A percentile compares a stretch with the other conserved stretches of the same genome.
Evolutionary conservation across 2,329 filamentous ascomycete species (phyloP).

Genomic region (Balansia obtecta): DNA sequence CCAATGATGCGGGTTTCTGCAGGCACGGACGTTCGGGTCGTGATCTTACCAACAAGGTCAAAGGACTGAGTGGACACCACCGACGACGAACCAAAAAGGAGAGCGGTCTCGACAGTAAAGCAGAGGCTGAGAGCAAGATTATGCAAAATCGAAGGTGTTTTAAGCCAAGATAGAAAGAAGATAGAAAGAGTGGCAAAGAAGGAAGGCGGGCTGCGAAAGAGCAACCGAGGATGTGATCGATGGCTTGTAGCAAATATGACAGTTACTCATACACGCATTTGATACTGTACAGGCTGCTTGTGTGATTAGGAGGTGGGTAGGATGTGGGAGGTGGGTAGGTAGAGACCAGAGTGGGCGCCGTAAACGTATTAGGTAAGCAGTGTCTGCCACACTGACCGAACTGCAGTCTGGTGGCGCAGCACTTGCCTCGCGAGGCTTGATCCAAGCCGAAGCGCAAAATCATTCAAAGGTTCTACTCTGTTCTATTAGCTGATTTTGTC

Average conservation of each 20-base stretch:
- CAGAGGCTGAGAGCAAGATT: background rate
- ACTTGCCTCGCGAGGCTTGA: no score
- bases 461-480: no score
- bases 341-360: no score
- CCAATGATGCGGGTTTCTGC: background rate
- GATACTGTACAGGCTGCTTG: conserved; percentile 12
- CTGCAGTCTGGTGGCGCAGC: no score
- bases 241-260: conserved; percentile 2
- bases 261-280: conserved; percentile 9
- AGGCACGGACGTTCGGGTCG: background rate
- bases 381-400: no score
- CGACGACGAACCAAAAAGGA: background rate
- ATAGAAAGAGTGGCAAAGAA: background rate
- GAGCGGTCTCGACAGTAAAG: background rate
- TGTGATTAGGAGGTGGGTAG: conserved; percentile 20
- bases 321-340: conserved; percentile 12
- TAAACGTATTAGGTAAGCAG: conserved; percentile 14
- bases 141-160: background rate
- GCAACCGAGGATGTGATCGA: conserved; percentile 1
- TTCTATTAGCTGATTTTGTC: no score
- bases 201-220: background rate
- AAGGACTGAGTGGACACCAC: background rate
- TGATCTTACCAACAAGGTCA: conserved; percentile 4
- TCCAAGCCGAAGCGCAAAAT: no score
- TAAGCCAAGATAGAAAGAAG: background rate